These are phyloP conservation scores for Corchorus capsularis DNA, from an alignment of 345 rosid species.

Conservation along the genomic window DNA sequence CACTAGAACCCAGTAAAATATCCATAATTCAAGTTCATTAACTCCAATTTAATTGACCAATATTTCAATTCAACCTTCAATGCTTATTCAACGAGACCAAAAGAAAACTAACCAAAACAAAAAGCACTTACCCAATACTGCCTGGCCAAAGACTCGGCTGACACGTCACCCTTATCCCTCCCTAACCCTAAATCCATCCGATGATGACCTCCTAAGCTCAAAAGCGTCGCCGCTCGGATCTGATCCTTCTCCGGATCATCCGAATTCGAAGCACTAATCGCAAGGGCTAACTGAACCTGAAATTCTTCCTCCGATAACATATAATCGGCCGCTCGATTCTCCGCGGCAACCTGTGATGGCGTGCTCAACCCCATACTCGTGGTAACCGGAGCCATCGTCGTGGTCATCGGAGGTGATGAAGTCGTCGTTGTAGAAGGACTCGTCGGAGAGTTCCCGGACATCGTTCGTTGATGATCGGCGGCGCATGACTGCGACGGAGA, in stretches of 20 bases:
- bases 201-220: conserved; percentile 66
- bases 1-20: not conserved
- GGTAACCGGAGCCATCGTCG: conserved; percentile 37
- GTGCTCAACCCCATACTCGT: conserved; percentile 2
- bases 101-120: not conserved
- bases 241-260: conserved; percentile 83
- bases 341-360: conserved; percentile 13
- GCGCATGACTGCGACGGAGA: conserved; percentile 32
- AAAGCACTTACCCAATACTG: conserved; percentile 84
- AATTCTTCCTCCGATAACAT: conserved; percentile 93
- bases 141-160: conserved; percentile 76
- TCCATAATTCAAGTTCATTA: not conserved
- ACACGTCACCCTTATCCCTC: conserved; percentile 58
- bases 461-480: conserved; percentile 51
- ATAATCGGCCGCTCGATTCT: conserved; percentile 48
- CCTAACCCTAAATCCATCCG: conserved; percentile 44
- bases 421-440: conserved; percentile 39
- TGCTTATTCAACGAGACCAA: not conserved
- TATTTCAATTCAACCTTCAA: conserved; percentile 20
- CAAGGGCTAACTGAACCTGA: conserved; percentile 92
- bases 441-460: conserved; percentile 39
- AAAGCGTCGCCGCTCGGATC: conserved; percentile 83
- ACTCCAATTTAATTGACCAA: conserved; percentile 14
- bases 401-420: conserved; percentile 37
- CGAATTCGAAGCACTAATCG: conserved; percentile 91